phyloP scores from a whole-genome alignment of 257 asterid genomes.

The Solanum lycopersicoides region DNA sequence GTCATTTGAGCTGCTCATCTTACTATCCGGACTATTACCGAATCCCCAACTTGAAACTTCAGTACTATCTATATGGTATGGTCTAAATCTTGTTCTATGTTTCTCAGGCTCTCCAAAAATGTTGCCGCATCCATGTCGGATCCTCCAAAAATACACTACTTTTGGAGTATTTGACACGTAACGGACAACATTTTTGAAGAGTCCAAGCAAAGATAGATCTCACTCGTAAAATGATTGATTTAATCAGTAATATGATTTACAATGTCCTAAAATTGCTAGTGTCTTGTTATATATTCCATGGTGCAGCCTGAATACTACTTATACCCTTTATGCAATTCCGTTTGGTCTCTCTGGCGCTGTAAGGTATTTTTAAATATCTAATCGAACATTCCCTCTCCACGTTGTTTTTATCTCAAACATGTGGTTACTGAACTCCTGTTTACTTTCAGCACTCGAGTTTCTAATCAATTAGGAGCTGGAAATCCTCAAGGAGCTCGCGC shows the following conservation, averaged over 20 bases:
- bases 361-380: conserved; percentile 28
- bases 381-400: background rate
- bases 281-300: background rate
- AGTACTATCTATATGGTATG: conserved; percentile 74
- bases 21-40: conserved; percentile 70
- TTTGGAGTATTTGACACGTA: background rate
- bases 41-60: conserved; percentile 93
- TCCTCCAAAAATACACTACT: background rate
- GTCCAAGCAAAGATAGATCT: background rate
- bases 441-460: conserved; percentile 60
- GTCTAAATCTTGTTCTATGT: background rate
- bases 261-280: background rate
- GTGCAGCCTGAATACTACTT: conserved; percentile 38
- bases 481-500: conserved; percentile 47
- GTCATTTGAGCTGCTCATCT: conserved; percentile 73
- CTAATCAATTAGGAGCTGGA: conserved; percentile 76
- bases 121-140: background rate
- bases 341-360: conserved; percentile 67
- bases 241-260: background rate
- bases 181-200: background rate
- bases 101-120: background rate
- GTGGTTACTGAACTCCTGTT: background rate
- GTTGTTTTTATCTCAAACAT: background rate
- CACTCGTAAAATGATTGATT: background rate
- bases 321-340: conserved; percentile 59